phyloP scores from a whole-genome alignment of 306 rosid genomes.

The Cicer judaicum region DNA sequence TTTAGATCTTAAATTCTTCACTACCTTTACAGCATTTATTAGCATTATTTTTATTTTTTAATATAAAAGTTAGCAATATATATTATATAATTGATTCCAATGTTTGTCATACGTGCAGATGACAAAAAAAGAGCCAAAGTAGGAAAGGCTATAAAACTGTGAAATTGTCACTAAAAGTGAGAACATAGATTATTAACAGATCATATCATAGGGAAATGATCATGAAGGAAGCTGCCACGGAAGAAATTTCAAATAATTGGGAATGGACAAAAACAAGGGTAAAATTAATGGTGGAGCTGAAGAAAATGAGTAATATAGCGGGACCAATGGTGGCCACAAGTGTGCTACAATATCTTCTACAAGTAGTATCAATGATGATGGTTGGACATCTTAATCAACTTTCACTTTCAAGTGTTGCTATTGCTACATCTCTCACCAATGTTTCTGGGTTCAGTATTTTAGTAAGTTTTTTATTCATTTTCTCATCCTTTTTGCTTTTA shows the following conservation, averaged over 20 bases:
- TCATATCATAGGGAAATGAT: not conserved
- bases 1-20: too few species aligned
- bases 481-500: not conserved
- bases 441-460: conserved; percentile 56
- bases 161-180: not conserved
- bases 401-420: conserved; percentile 52
- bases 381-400: conserved; percentile 56
- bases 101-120: conserved; percentile 14
- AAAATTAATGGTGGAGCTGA: conserved; percentile 32
- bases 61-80: too few species aligned
- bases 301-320: conserved; percentile 43
- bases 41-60: too few species aligned
- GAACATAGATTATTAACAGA: not conserved
- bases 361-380: conserved; percentile 47
- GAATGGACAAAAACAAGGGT: conserved; percentile 3
- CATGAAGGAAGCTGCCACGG: conserved; percentile 13
- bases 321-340: conserved; percentile 53
- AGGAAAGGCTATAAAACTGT: not conserved
- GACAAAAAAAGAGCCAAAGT: conserved; percentile 25
- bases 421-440: conserved; percentile 57
- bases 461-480: conserved; percentile 33
- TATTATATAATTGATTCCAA: not conserved
- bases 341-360: conserved; percentile 53
- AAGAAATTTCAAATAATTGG: conserved; percentile 27
- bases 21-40: too few species aligned